Evolutionary conservation across 2,329 filamentous ascomycete species (phyloP).

Genomic region (Colletotrichum lentis): DNA sequence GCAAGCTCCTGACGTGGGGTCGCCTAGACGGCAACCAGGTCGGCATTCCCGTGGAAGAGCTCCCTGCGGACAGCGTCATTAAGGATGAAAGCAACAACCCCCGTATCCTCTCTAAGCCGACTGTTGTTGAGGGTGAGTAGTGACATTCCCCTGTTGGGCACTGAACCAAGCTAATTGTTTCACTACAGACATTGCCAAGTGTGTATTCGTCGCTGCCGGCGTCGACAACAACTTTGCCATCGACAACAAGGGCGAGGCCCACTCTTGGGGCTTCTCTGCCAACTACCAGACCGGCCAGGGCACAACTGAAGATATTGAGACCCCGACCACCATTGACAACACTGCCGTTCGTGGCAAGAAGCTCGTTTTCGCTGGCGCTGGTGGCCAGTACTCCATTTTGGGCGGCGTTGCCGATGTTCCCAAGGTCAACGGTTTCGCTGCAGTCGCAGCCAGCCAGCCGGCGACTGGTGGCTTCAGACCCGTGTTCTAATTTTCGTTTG

Average conservation of each 20-base stretch:
- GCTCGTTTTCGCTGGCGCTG: slow-evolving; percentile 82
- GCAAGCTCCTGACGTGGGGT: slow-evolving; percentile 68
- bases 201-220: slow-evolving; percentile 68
- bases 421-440: slow-evolving; percentile 45
- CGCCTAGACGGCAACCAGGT: slow-evolving; percentile 63
- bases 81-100: slow-evolving; percentile 70
- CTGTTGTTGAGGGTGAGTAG: slow-evolving; percentile 64
- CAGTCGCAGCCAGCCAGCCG: slow-evolving; percentile 22
- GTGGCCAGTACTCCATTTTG: slow-evolving; percentile 82
- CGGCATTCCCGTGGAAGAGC: slow-evolving; percentile 64
- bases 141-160: slow-evolving; percentile 15
- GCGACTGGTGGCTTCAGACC: slow-evolving; percentile 34
- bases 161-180: slow-evolving; percentile 12
- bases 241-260: slow-evolving; percentile 74
- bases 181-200: slow-evolving; percentile 58
- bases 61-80: slow-evolving; percentile 67
- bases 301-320: slow-evolving; percentile 78
- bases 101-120: slow-evolving; percentile 76
- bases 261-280: slow-evolving; percentile 81
- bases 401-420: slow-evolving; percentile 51
- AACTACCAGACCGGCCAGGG: slow-evolving; percentile 84
- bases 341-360: slow-evolving; percentile 78
- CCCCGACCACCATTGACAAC: slow-evolving; percentile 84
- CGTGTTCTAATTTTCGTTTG: slow-evolving; percentile 14
- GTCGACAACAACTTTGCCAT: slow-evolving; percentile 80